Conservation (phyloP, 305 asterid species). For the Salvia sclarea region DNA sequence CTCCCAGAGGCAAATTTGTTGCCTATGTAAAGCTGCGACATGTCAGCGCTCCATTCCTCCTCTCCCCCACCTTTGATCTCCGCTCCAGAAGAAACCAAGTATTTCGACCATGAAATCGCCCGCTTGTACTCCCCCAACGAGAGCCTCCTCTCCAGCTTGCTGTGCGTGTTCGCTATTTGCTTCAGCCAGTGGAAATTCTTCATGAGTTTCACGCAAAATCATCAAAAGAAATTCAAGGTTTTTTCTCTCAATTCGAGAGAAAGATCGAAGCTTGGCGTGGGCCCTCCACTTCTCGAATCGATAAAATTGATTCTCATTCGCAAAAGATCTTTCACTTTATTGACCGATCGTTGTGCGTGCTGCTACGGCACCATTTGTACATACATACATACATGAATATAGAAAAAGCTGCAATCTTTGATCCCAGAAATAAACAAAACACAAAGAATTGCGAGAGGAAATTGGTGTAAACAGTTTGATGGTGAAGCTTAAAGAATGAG, state of each 20-base stretch:
- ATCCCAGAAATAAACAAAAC: neutral
- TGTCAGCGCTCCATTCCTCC: conserved; percentile 94
- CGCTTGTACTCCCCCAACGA: conserved; percentile 88
- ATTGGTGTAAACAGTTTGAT: no score
- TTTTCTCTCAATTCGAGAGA: neutral
- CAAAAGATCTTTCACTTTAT: neutral
- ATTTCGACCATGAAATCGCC: conserved; percentile 94
- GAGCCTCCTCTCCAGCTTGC: conserved; percentile 84
- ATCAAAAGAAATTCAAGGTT: conserved; percentile 36
- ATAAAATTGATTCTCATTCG: neutral
- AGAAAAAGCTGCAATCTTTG: conserved; percentile 22
- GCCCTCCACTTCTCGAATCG: conserved; percentile 20
- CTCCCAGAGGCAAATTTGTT: conserved; percentile 89
- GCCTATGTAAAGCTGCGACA: conserved; percentile 90
- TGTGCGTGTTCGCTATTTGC: conserved; percentile 65
- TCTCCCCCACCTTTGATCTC: conserved; percentile 72
- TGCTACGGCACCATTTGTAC: neutral
- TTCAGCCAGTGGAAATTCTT: conserved; percentile 73
- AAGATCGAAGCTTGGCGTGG: conserved; percentile 10
- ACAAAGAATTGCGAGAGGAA: neutral
- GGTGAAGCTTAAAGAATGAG: no score
- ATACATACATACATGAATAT: neutral
- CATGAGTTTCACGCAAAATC: conserved; percentile 47
- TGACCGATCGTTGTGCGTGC: neutral
- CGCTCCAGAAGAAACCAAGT: conserved; percentile 80